Evolutionary conservation across 768 basidiomycete genomes (phyloP), one percentile per base, ranked within the genome.

Genomic region (Suillus lakei): DNA sequence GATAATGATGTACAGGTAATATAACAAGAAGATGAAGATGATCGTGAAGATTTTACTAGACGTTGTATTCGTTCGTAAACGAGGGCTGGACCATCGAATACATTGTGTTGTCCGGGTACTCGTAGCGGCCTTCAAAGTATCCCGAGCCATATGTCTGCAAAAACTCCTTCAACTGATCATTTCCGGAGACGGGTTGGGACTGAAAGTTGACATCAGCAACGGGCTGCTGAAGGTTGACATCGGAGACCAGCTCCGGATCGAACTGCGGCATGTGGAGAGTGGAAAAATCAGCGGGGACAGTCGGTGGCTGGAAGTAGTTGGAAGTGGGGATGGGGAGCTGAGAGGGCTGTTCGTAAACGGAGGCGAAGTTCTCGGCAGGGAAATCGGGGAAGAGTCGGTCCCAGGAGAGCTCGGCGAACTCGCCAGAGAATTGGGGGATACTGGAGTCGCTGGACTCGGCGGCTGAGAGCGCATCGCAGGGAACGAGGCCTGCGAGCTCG

Each of bases 321-420:
- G 7, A n/a, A 21, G 13, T n/a, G 28, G 51, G 23, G 46, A 5
- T 15, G 48, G 30, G 38, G 32, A 21, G n/a, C 38, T 2, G 18
- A 10, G 4, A 16, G 41, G 7, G 30, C 28, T 23, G 26, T 30
- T 53, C 28, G 36, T 48, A 10, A 59, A 58, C 21, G 28, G 10
- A 15, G 56, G 6, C 9, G 16, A n/a, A 30, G 4, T 8, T 30
- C 9, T 53, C 28, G 9, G 16, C 30, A 54, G 53, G 21, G 12
- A 4, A 9, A 62, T 62, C 28, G 65, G 43, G 4, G 38, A 60
- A 4, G 60, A 65, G 7, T 16, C 39, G 39, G 61, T 67, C 21
- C 60, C 69, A 4, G 50, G 69, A 2, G 1, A 56, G 5, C 28
- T 13, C 38, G 32, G 53, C 43, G 9, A 53, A 30, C 3, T 43